A percentile compares a stretch with the other conserved stretches of the same genome.
These are phyloP conservation scores for Ambrosiella beaveri DNA, from an alignment of 2,329 filamentous ascomycete species.

Conservation along the genomic window DNA sequence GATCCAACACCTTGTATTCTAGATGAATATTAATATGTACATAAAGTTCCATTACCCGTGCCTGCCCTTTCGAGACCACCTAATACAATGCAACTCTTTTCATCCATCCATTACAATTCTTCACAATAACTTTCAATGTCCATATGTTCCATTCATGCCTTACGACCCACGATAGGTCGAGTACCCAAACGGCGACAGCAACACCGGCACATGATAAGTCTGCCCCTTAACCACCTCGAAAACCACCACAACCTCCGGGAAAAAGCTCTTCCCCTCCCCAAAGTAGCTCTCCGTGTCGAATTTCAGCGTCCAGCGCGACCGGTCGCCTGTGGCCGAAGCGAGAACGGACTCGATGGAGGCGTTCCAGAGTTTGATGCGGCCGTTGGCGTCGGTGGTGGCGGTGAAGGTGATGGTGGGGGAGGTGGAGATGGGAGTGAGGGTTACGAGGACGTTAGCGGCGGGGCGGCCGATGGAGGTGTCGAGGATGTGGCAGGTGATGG, in stretches of 20 bases:
- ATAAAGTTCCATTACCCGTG: not conserved
- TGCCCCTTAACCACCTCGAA: slow-evolving; percentile 38
- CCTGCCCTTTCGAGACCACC: too few species aligned
- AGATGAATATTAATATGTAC: not conserved
- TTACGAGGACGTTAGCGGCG: slow-evolving; percentile 47
- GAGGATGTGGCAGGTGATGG: slow-evolving; percentile 76
- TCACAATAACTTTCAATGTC: too few species aligned
- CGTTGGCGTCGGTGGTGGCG: slow-evolving; percentile 58
- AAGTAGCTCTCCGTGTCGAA: slow-evolving; percentile 63
- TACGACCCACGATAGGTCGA: slow-evolving; percentile 66
- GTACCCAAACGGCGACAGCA: slow-evolving; percentile 65
- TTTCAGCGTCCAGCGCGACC: slow-evolving; percentile 46
- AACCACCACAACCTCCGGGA: slow-evolving; percentile 39
- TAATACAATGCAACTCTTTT: too few species aligned
- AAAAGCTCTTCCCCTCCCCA: slow-evolving; percentile 42
- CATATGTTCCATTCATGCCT: not conserved
- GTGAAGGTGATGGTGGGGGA: slow-evolving; percentile 30
- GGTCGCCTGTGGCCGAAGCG: not conserved
- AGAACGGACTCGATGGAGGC: not conserved
- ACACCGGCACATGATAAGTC: slow-evolving; percentile 63
- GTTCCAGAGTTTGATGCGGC: slow-evolving; percentile 51
- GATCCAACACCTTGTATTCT: not conserved
- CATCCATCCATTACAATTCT: too few species aligned
- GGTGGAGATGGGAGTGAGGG: slow-evolving; percentile 32
- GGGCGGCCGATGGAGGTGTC: slow-evolving; percentile 62